Evolutionary conservation across 176 grass and related monocot genomes (phyloP), one percentile per base, ranked within the genome.

Genomic region (Dendrocalamus sinicus): DNA sequence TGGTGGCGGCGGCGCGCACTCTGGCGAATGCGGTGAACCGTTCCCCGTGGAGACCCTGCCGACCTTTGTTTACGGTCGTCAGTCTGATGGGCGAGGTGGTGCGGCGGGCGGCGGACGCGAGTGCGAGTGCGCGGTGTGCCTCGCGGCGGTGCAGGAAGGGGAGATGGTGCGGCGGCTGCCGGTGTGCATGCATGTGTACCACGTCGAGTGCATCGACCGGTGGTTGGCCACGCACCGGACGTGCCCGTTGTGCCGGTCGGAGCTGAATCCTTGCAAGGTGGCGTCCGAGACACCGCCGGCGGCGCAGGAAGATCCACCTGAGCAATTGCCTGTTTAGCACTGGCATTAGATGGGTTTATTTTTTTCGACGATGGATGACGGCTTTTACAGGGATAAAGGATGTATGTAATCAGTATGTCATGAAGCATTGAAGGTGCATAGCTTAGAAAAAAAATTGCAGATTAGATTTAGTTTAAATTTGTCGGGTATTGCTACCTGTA

Each of bases 121-220:
- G 50, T 89, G 3, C 0, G 87, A 89, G 50, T 89, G 87, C 62
- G 81, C 55, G 9, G 87, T 89, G 41, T 89, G 87, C 71, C 81
- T 89, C 2, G 67, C 32, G 54, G 55, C 60, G 44, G 48, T 89
- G 52, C 50, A 66, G 51, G 80, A 85, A 37, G 81, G 87, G 54
- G 87, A 89, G 81, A 85, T 85, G 87, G 81, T 89, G 26, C 67
- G 82, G 67, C 76, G 52, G 75, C 78, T 85, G 78, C 75, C 81
- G 28, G 66, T 55, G 5, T 85, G 75, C 71, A 58, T n/a, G 75
- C 87, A 89, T 16, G 50, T 84, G 37, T 89, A 79, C 75, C 87
- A 89, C 72, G 81, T 67, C 57, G 83, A 12, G 13, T 89, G 87
- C 81, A 85, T 89, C 70, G 87, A 89, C 73, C 24, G 26, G n/a